These are phyloP conservation scores for Sapria himalayana DNA, from an alignment of 345 rosid genomes.

Conservation along the genomic window DNA sequence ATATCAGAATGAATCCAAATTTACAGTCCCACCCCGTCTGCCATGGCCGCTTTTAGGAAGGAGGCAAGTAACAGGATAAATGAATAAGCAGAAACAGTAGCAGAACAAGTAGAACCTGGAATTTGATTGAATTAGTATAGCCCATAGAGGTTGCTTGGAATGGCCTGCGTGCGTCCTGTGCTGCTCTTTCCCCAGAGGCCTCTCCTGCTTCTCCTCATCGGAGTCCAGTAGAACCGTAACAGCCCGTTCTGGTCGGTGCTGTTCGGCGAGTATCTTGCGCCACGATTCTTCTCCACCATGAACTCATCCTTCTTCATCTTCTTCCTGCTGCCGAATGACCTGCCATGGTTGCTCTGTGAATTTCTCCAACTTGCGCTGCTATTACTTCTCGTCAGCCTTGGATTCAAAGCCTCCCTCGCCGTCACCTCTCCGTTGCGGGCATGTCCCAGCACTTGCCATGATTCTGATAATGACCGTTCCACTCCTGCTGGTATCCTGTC, in stretches of 20 bases:
- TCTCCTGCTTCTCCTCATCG: constrained; percentile 47
- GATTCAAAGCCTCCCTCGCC: constrained; percentile 38
- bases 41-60: too few relatives aligned
- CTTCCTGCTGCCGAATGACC: constrained; percentile 25
- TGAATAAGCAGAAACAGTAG: too few relatives aligned
- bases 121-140: too few relatives aligned
- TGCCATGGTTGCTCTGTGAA: constrained; percentile 24
- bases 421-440: constrained; percentile 35
- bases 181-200: constrained; percentile 32
- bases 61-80: too few relatives aligned
- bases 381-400: constrained; percentile 66
- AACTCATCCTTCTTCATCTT: constrained; percentile 48
- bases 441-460: constrained; percentile 70
- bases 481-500: constrained; percentile 42
- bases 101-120: too few relatives aligned
- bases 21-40: too few relatives aligned
- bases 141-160: constrained; percentile 62
- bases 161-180: constrained; percentile 40
- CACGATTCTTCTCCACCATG: constrained; percentile 47
- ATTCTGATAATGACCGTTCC: constrained; percentile 58
- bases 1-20: too few relatives aligned
- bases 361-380: constrained; percentile 96
- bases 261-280: constrained; percentile 69
- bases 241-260: constrained; percentile 55
- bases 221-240: constrained; percentile 61